Conservation (phyloP, 2,329 filamentous ascomycete genomes). For the Colletotrichum sp. region DNA sequence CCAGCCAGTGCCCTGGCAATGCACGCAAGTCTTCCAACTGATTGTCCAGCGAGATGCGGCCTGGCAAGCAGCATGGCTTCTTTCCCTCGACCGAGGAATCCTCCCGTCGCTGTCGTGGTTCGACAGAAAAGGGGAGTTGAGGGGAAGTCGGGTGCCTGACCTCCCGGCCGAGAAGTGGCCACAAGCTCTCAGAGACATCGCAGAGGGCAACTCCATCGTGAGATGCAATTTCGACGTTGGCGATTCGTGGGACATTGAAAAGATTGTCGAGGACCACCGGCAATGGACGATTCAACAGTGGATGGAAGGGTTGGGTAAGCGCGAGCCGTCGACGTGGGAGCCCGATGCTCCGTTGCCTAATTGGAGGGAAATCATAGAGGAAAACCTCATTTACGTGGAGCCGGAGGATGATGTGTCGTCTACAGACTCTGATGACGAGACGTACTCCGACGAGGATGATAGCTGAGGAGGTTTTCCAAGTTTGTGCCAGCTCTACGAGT, state of each 20-base stretch:
- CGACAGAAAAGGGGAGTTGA: neutral
- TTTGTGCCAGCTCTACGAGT: neutral
- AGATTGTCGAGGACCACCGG: neutral
- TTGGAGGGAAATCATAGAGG: neutral
- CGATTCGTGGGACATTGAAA: neutral
- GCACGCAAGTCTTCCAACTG: neutral
- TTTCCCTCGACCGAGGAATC: neutral
- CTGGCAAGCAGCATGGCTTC: neutral
- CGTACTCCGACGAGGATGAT: neutral
- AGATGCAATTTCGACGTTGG: neutral
- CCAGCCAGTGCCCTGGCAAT: neutral
- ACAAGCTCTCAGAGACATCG: neutral
- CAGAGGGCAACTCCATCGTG: neutral
- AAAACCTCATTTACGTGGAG: neutral
- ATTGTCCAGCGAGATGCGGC: neutral
- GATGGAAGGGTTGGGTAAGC: neutral
- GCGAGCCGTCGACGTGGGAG: fast-evolving
- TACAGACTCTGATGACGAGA: neutral
- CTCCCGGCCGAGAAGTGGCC: neutral
- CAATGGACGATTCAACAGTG: neutral
- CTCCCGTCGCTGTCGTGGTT: neutral
- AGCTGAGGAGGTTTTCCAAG: neutral
- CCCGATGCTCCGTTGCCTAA: neutral
- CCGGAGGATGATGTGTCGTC: neutral
- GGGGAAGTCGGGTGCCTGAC: no score